Base-by-base conservation (phyloP, 208 protist genomes). In the Acanthamoeba royreba region DNA sequence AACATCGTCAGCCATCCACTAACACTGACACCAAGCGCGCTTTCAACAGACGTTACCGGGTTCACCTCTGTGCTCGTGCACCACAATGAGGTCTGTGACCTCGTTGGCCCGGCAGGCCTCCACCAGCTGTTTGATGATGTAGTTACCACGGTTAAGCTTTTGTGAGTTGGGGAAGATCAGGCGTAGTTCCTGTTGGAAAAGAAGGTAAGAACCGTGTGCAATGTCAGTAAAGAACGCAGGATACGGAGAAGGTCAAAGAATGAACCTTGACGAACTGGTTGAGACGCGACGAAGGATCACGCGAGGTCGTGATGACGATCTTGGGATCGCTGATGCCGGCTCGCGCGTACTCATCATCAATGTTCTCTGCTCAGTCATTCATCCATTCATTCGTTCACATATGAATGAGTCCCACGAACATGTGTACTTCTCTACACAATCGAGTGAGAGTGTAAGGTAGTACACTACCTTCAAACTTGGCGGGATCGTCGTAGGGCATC, bases 231-330 rank as follows among this genome's bases (percentile, higher is more conserved):
- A 25, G 19, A 8, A 38, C n/a, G 43, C 47, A 47, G 42, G 4
- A 43, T 3, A 52, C 22, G 33, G 13, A 9, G 33, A 1, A 52
- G n/a, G n/a, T 53, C 3, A 47, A 43, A 22, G 69, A 31, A 61
- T 33, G 7, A 33, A 95, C 97, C 92, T 99, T 99, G 17, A 98
- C 96, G 94, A 99, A 99, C 97, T 99, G 97, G 72, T 98, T 95
- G 28, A 99, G 97, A 69, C 98, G 98, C 85, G 98, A 97, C 46
- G 97, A 98, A 4, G 99, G 99, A 79, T 99, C 98, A 43, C 98
- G 97, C 7, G 98, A 99, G 2, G 99, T 99, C n/a, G 99, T 99
- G 28, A 99, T 96, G 25, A 99, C 96, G 52, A 99, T 98, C 93
- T 98, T 98, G 11, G 99, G 99, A 93, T 99, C 99, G 47, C 97